phyloP scores from a whole-genome alignment of 78 protist genomes.

The Emiliania huxleyi region DNA sequence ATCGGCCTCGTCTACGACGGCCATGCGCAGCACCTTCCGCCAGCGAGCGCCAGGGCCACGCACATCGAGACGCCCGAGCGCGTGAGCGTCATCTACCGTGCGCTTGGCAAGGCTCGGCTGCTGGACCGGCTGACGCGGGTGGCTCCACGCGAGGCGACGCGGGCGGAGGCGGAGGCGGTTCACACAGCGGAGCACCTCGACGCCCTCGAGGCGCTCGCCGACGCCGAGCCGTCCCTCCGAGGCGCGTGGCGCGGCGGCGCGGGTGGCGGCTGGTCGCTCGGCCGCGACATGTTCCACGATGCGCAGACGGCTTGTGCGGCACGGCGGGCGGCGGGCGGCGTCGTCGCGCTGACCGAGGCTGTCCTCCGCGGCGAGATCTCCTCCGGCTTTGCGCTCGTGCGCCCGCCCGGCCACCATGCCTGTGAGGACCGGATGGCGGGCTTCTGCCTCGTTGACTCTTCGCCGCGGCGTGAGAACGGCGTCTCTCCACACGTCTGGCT shows the following conservation, averaged over 20 bases:
- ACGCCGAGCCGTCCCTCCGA: background rate
- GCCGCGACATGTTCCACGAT: background rate
- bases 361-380: background rate
- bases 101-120: background rate
- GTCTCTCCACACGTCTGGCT: too few species aligned
- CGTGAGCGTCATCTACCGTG: background rate
- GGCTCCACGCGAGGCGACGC: background rate
- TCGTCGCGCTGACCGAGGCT: background rate
- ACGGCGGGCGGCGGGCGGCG: constrained; percentile 5
- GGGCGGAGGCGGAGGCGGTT: background rate
- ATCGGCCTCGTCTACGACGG: too few species aligned
- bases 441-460: too few species aligned
- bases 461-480: too few species aligned
- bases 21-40: too few species aligned
- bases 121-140: background rate
- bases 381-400: constrained; percentile 26
- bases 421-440: constrained; percentile 49
- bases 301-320: background rate
- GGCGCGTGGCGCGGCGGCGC: constrained; percentile 1
- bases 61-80: background rate
- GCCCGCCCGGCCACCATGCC: constrained; percentile 82
- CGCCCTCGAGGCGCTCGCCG: background rate
- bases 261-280: too few species aligned
- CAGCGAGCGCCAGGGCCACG: too few species aligned
- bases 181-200: constrained; percentile 1